phyloP scores from a whole-genome alignment of 768 basidiomycete species.

The Tulasnella sp. region DNA sequence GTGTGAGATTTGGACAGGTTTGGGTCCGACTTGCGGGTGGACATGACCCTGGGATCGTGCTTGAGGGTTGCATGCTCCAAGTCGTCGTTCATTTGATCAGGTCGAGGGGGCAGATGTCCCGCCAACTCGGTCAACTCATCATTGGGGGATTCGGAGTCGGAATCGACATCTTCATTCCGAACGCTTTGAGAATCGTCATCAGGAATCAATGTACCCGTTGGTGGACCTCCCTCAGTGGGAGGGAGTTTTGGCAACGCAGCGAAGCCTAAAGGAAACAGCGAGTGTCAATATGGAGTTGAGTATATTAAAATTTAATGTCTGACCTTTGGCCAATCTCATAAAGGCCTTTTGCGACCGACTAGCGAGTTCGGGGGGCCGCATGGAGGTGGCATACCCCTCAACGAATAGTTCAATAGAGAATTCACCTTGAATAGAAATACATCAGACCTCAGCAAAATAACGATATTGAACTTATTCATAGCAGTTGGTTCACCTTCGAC shows the following conservation, averaged over 20 bases:
- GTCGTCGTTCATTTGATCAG: constrained; percentile 46
- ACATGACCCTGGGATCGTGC: constrained; percentile 4
- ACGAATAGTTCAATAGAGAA: constrained; percentile 65
- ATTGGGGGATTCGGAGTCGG: constrained; percentile 23
- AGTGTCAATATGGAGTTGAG: neutral
- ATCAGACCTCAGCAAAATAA: neutral
- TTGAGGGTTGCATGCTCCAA: constrained; percentile 28
- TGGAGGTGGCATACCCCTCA: constrained; percentile 61
- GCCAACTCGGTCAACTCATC: constrained; percentile 38
- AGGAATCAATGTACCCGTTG: neutral
- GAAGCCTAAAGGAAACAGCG: constrained; percentile 38
- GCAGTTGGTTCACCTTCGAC: neutral
- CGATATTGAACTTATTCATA: neutral
- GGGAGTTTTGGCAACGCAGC: constrained; percentile 56
- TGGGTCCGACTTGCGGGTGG: neutral
- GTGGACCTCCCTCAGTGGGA: constrained; percentile 17
- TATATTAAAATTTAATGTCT: constrained; percentile 14
- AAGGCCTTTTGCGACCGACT: constrained; percentile 69
- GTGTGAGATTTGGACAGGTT: too few species aligned
- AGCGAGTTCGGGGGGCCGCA: constrained; percentile 44
- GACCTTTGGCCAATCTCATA: constrained; percentile 65
- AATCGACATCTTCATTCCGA: neutral
- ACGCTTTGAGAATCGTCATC: constrained; percentile 1
- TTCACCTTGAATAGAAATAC: constrained; percentile 29
- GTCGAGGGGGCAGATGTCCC: constrained; percentile 40